Conservation (phyloP, 2,329 filamentous ascomycete genomes). For the Elsinoe batatas region DNA sequence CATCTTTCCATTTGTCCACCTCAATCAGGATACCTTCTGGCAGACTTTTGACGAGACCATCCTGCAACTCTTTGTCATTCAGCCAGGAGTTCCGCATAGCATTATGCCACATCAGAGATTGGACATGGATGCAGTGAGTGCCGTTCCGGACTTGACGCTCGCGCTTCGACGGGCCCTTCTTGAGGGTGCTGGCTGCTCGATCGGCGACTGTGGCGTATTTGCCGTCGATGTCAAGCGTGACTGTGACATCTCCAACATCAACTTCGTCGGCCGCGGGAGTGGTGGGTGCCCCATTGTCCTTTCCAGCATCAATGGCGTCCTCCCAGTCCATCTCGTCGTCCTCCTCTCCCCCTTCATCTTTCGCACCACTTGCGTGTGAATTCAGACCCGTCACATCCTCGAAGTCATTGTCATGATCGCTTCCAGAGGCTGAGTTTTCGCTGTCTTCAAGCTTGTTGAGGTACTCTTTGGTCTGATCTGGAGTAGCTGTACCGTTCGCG, state of each 20-base stretch:
- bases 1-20: slow-evolving; percentile 60
- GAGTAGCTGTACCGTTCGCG: slow-evolving; percentile 24
- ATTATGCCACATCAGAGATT: slow-evolving; percentile 83
- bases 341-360: slow-evolving; percentile 46
- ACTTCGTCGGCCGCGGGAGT: slow-evolving; percentile 16
- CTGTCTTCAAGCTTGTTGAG: slow-evolving; percentile 29
- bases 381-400: slow-evolving; percentile 34
- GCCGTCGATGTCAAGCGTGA: slow-evolving; percentile 30
- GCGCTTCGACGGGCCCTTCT: slow-evolving; percentile 77
- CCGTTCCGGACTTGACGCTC: slow-evolving; percentile 67
- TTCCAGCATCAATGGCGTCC: slow-evolving; percentile 38
- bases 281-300: slow-evolving; percentile 10
- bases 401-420: slow-evolving; percentile 40
- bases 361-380: slow-evolving; percentile 34
- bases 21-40: slow-evolving; percentile 59
- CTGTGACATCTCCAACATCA: slow-evolving; percentile 25
- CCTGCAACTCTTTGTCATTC: slow-evolving; percentile 65
- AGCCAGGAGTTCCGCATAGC: slow-evolving; percentile 75
- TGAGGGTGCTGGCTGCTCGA: slow-evolving; percentile 37
- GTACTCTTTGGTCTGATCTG: slow-evolving; percentile 28
- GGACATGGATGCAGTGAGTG: slow-evolving; percentile 83
- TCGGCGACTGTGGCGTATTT: slow-evolving; percentile 33
- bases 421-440: slow-evolving; percentile 32
- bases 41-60: slow-evolving; percentile 64
- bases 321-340: slow-evolving; percentile 52